Percentiles rank a stretch among this genome's conserved stretches.
These are phyloP conservation scores for Chalciporus sphaerocephalus DNA, from an alignment of 768 basidiomycete species.

Conservation along the genomic window DNA sequence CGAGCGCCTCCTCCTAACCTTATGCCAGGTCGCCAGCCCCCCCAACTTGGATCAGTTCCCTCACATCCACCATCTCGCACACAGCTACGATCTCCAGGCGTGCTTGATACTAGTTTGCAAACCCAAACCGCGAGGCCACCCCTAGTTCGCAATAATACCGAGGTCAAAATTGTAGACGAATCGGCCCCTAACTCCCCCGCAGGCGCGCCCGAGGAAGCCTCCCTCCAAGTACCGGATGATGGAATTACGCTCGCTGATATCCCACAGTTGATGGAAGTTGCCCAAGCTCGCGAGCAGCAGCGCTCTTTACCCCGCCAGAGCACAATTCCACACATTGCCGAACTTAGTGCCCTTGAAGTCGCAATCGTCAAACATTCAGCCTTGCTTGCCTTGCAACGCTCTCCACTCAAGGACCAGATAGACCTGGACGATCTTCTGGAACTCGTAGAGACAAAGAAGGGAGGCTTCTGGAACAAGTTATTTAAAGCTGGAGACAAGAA, in stretches of 20 bases:
- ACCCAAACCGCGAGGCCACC: constrained; percentile 57
- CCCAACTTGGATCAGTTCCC: constrained; percentile 27
- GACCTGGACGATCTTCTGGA: constrained; percentile 93
- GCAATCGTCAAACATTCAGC: constrained; percentile 92
- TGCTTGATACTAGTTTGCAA: constrained; percentile 35
- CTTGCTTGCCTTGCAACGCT: constrained; percentile 72
- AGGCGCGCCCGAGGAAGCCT: constrained; percentile 41
- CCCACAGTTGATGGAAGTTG: constrained; percentile 87
- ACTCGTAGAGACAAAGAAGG: constrained; percentile 88
- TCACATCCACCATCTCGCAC: constrained; percentile 35
- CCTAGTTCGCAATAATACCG: constrained; percentile 75
- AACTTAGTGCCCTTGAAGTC: constrained; percentile 78
- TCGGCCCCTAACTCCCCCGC: constrained; percentile 69
- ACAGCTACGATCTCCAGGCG: constrained; percentile 38
- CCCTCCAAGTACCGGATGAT: constrained; percentile 53
- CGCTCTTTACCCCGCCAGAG: constrained; percentile 76
- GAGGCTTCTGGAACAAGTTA: constrained; percentile 91
- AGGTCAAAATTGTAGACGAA: constrained; percentile 87
- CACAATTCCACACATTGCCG: constrained; percentile 78
- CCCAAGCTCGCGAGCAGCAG: constrained; percentile 84
- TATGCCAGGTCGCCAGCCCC: constrained; percentile 34
- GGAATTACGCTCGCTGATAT: constrained; percentile 93
- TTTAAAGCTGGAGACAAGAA: constrained; percentile 93
- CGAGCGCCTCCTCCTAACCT: constrained; percentile 36
- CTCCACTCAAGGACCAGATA: constrained; percentile 73